These are phyloP conservation scores for Herpetomonas samuelpessoai DNA, from an alignment of 208 protist genomes.

Conservation along the genomic window DNA sequence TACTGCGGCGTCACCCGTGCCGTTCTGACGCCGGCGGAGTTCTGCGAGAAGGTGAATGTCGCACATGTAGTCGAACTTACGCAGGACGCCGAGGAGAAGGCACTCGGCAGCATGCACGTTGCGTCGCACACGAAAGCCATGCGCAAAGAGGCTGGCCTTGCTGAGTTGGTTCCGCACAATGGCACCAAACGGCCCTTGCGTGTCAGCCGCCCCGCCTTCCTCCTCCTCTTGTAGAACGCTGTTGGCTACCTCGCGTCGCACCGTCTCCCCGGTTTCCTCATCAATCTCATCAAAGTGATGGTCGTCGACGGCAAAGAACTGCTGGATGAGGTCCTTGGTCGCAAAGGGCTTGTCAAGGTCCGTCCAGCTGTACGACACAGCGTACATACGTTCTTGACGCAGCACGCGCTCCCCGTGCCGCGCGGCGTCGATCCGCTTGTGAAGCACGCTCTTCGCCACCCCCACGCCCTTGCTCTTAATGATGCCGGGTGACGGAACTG, in stretches of 20 bases:
- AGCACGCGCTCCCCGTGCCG: slow-evolving; percentile 28
- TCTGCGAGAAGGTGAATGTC: slow-evolving; percentile 33
- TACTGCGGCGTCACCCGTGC: background rate
- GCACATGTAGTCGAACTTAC: slow-evolving; percentile 67
- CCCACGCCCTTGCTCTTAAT: background rate
- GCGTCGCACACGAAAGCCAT: slow-evolving; percentile 40
- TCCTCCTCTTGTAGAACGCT: slow-evolving; percentile 19
- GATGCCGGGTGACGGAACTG: background rate
- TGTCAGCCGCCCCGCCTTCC: background rate
- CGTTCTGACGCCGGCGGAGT: background rate
- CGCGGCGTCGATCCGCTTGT: background rate
- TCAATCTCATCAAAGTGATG: slow-evolving; percentile 16
- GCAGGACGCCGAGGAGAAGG: slow-evolving; percentile 57
- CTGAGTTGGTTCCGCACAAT: slow-evolving; percentile 19
- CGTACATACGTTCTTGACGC: slow-evolving; percentile 57
- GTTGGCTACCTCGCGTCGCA: background rate
- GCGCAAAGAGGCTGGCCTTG: slow-evolving; percentile 43
- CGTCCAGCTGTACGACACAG: slow-evolving; percentile 36
- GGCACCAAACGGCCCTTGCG: slow-evolving; percentile 9
- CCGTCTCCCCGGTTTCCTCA: slow-evolving; percentile 9
- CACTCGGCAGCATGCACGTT: slow-evolving; percentile 55
- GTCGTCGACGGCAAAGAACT: slow-evolving; percentile 30
- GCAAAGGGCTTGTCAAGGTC: slow-evolving; percentile 47
- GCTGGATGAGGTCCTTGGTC: slow-evolving; percentile 22
- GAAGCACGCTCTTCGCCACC: too few relatives aligned